Conservation (phyloP, 2,329 filamentous ascomycete species). For the Fusarium praegraminearum region DNA sequence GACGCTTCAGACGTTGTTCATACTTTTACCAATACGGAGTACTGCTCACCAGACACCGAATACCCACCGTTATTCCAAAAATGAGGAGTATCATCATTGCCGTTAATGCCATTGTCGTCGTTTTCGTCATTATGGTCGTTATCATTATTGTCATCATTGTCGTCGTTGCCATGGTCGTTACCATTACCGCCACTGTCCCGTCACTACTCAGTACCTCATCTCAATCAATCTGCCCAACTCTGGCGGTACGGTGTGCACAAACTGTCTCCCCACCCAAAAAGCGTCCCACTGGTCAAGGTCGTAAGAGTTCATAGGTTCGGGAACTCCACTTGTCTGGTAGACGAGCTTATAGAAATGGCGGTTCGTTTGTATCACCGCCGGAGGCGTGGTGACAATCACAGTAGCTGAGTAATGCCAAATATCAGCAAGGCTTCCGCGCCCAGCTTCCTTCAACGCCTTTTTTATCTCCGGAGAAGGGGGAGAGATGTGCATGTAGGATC, state of each 20-base stretch:
- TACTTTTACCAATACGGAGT: not conserved
- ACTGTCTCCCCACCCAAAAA: not conserved
- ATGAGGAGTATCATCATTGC: not conserved
- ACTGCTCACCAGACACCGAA: not conserved
- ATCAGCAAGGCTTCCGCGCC: not conserved
- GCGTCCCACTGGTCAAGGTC: not conserved
- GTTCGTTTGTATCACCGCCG: not conserved
- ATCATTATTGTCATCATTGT: not conserved
- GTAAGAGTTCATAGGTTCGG: not conserved
- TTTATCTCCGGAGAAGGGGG: not conserved
- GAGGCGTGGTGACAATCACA: accelerated
- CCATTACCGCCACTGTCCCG: not conserved
- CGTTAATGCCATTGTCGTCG: too few relatives aligned
- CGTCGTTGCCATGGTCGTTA: not conserved
- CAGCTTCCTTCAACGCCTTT: not conserved
- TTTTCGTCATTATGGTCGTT: not conserved
- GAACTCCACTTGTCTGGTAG: not conserved
- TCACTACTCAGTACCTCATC: not conserved
- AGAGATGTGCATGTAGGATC: too few relatives aligned
- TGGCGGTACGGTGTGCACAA: not conserved
- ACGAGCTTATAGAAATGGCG: not conserved
- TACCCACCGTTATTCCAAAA: not conserved
- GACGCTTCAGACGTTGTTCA: not conserved
- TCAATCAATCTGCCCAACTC: not conserved
- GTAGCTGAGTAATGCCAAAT: not conserved